Evolutionary conservation across 768 basidiomycete genomes (phyloP), one percentile per base, ranked within the genome.

Genomic region (Agaricus sinodeliciosus): DNA sequence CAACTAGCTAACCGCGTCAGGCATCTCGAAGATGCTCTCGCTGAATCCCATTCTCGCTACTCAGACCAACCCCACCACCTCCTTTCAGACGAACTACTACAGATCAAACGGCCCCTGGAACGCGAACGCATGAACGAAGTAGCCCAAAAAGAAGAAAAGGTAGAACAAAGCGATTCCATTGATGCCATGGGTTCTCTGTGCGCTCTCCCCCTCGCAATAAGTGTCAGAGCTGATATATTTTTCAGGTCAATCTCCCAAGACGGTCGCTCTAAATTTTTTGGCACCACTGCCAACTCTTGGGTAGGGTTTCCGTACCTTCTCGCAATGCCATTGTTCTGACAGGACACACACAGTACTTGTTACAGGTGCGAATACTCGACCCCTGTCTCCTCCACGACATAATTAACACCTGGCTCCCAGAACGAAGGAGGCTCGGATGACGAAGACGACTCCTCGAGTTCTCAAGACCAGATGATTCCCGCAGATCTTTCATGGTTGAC

Each of bases 111-210:
- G n/a, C 85, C 85, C 1, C 65, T 85, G 12, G 84, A 85, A 62
- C 69, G 82, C 51, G 81, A 84, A 64, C 68, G 76, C 2, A 64
- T 65, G 37, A 76, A 80, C 57, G 62, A 64, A 31, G 47, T 62
- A 13, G 63, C 66, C 2, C 57, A 59, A 13, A 70, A 69, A 49
- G 69, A 74, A 36, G 74, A 74, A 51, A 72, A 77, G 53, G 51
- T 66, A 9, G 84, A 84, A 22, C 55, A 69, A 3, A 72, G 71
- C 25, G 85, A 85, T 47, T 71, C 74, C 12, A 80, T 84, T 40
- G 79, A 84, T 61, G 79, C 81, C 12, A 69, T 86, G 59, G 84
- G 82, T 48, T 84, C 81, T 28, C 68, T 85, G 82, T 85, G 64
- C 58, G 72, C 19, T 35, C 28, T 34, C 48, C 42, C 35, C 43